Base-by-base conservation (phyloP, 164 flowering plant species). In the Annona squamosa region DNA sequence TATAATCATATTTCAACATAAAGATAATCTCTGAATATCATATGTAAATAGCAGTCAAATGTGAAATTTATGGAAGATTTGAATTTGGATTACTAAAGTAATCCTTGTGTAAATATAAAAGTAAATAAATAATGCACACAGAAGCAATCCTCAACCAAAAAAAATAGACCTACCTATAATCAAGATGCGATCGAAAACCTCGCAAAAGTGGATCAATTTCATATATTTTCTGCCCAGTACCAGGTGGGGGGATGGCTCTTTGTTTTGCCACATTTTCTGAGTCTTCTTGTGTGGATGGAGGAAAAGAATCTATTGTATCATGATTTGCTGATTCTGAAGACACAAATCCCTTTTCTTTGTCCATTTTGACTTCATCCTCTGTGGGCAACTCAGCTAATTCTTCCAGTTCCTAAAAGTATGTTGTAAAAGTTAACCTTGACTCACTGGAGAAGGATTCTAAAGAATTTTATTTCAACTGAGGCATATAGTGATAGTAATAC, bases 181-280 rank as follows among this genome's bases (percentile, higher is more conserved):
- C 93, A 82, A 95, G 93, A 88, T 95, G 99, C 6, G 70, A 78
- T 45, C 84, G 82, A 72, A 81, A 74, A 76, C 64, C 77, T 69
- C 9, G 74, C 78, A 95, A 77, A 75, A 83, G 77, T 62, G 98
- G 89, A 78, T 95, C 98, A 71, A 91, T 89, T 71, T 92, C 90
- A 78, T 90, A 92, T 81, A 95, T 95, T 82, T 72, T 88, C 77
- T 86, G 82, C 67, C 97, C 98, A 48, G 64, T 61, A 63, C 99
- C 94, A 78, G 98, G 93, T 59, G 91, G 97, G 70, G 97, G 92
- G 78, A 95, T 80, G 52, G 81, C 62, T 71, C 74, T 85, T 75
- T 73, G 68, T 78, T 63, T 79, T 62, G 74, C 79, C 74, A 75
- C 84, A 16, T 16, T 79, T 7, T 75, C 76, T 46, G 71, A 79